A percentile compares a stretch with the other conserved stretches of the same genome.
These are phyloP conservation scores for Kluyveromyces siamensis DNA, from an alignment of 805 yeast species.

Conservation along the genomic window DNA sequence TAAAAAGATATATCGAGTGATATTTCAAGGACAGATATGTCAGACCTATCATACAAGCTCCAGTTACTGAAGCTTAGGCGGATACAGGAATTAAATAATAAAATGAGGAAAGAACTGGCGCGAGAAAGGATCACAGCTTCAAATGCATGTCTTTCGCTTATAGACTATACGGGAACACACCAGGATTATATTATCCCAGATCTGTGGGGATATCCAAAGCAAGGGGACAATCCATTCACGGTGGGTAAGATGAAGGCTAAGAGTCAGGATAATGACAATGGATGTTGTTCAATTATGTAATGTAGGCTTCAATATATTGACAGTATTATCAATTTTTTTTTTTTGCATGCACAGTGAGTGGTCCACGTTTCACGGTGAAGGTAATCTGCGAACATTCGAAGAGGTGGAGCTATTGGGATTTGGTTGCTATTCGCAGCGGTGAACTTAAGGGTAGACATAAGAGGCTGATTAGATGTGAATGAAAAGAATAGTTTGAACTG, in stretches of 20 bases:
- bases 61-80: conserved; percentile 51
- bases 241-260: conserved; percentile 8
- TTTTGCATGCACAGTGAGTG: too few species aligned
- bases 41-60: conserved; percentile 32
- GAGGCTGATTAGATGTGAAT: too few species aligned
- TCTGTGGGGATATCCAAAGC: conserved; percentile 32
- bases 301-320: background rate
- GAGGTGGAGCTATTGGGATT: too few species aligned
- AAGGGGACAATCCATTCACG: conserved; percentile 33
- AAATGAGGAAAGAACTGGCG: conserved; percentile 41
- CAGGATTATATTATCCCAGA: conserved; percentile 33
- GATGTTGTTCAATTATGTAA: conserved; percentile 32
- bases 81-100: conserved; percentile 46
- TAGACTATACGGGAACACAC: conserved; percentile 28
- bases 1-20: too few species aligned
- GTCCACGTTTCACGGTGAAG: too few species aligned
- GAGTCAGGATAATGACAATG: conserved; percentile 4
- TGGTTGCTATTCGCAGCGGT: too few species aligned
- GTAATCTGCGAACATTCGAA: too few species aligned
- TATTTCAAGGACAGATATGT: background rate
- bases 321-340: too few species aligned
- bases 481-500: background rate
- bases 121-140: conserved; percentile 58
- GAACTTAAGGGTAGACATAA: too few species aligned
- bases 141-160: conserved; percentile 44